Conservation (phyloP, 371 early-diverging fungal genomes). For the Mucor indicus region DNA sequence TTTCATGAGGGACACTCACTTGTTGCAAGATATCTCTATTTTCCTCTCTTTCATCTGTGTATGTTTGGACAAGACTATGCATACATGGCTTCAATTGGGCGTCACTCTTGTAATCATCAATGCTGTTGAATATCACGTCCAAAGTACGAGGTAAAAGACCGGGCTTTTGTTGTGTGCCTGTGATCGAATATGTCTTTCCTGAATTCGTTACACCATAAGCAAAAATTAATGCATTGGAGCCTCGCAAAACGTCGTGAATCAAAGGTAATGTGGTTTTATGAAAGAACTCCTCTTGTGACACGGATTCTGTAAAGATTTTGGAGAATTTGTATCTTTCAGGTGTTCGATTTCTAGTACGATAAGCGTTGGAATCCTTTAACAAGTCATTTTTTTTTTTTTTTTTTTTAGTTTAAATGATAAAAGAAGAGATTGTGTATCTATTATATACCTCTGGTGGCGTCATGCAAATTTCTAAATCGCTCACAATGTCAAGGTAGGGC, state of each 20-base stretch:
- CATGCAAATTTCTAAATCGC: conserved; percentile 43
- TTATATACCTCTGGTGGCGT: conserved; percentile 41
- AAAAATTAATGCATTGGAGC: conserved; percentile 66
- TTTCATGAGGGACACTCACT: background rate
- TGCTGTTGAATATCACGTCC: conserved; percentile 56
- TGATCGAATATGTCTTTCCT: conserved; percentile 78
- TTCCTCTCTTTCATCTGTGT: conserved; percentile 30
- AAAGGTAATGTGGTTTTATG: conserved; percentile 58
- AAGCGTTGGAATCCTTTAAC: conserved; percentile 31
- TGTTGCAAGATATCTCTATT: conserved; percentile 21
- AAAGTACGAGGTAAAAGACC: conserved; percentile 66
- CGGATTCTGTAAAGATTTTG: conserved; percentile 53
- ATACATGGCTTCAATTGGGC: conserved; percentile 38
- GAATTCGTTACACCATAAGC: conserved; percentile 80
- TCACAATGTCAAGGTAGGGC: conserved; percentile 49
- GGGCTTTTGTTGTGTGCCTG: conserved; percentile 51
- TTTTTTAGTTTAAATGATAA: background rate
- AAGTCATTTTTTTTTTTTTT: background rate
- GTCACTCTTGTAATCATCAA: conserved; percentile 26
- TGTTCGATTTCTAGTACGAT: conserved; percentile 41
- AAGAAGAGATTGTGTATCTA: too few species aligned
- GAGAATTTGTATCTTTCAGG: conserved; percentile 64
- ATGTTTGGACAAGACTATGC: conserved; percentile 40
- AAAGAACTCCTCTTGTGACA: conserved; percentile 56
- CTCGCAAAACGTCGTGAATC: conserved; percentile 47